Base-by-base conservation (phyloP, 495 filamentous ascomycete species). In the Evernia prunastri region DNA sequence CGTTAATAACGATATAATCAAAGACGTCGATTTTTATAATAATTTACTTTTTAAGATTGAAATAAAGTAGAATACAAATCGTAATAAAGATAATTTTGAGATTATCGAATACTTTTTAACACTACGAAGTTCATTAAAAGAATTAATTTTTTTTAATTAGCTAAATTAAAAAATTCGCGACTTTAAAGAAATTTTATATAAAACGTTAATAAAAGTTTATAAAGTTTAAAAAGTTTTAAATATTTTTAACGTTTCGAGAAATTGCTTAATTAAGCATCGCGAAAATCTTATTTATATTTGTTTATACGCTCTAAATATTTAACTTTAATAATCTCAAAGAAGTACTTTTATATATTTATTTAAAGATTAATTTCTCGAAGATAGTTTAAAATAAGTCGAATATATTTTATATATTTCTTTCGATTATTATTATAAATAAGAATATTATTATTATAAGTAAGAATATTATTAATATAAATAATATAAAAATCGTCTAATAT, bases 11-110 rank as follows among this genome's bases (percentile, higher is more conserved):
- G 67, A 59, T 39, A 67, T 63, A 40, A 27, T 43, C 25, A 3
- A 51, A 71, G 1, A 37, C 47, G 64, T 71, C 58, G 4, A 42
- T 70, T 58, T 71, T 40, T 20, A 70, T 7, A 47, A 47, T 25
- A 25, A 47, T 60, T 33, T 54, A 12, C 39, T 49, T 43, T 18
- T 63, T 68, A 9, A 36, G 37, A 58, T 68, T 40, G 51, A 69
- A 64, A 64, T 68, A 64, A 15, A 45, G 10, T 65, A 69, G 18
- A 17, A 57, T 51, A 27, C 3, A 33, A 25, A 8, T 27, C 31
- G 17, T 20, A 29, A 59, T 64, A 68, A 68, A 68, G 51, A 40
- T 4, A 7, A 47, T 45, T 40, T 68, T 47, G 11, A 61, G 63
- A 15, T 35, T 53, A 39, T 56, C 27, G 35, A 67, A 68, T 66